Evolutionary conservation across 2,329 filamentous ascomycete species (phyloP).

Genomic region (Pseudocercospora cruenta): DNA sequence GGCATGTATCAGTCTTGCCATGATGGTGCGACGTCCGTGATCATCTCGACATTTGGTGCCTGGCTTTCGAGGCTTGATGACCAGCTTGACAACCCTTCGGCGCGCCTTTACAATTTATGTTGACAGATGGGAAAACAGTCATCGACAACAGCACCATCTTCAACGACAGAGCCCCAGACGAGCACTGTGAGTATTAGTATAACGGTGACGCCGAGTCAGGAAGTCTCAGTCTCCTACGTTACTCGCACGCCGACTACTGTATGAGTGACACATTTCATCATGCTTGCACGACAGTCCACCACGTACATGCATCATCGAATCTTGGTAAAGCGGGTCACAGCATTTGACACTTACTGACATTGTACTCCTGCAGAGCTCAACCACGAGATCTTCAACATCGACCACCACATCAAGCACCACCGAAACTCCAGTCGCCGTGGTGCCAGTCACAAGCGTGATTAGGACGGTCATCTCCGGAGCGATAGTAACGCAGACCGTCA

Average conservation of each 20-base stretch:
- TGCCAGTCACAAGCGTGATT: slow-evolving; percentile 42
- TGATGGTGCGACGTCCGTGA: slow-evolving; percentile 14
- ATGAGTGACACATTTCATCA: slow-evolving; percentile 33
- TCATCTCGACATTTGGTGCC: slow-evolving; percentile 12
- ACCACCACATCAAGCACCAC: slow-evolving; percentile 30
- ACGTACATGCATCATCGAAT: slow-evolving; percentile 10
- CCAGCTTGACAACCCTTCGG: neutral
- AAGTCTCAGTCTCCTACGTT: slow-evolving; percentile 34
- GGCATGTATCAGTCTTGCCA: slow-evolving; percentile 1
- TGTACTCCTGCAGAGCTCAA: slow-evolving; percentile 9
- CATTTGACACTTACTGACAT: slow-evolving; percentile 24
- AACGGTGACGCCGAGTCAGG: slow-evolving; percentile 33
- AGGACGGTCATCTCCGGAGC: slow-evolving; percentile 50
- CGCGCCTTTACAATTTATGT: slow-evolving; percentile 16
- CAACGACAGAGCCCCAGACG: slow-evolving; percentile 31
- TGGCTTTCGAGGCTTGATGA: slow-evolving; percentile 5
- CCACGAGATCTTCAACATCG: slow-evolving; percentile 15
- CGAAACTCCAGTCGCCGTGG: slow-evolving; percentile 26
- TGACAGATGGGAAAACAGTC: slow-evolving; percentile 28
- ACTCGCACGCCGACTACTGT: slow-evolving; percentile 30
- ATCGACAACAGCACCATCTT: slow-evolving; percentile 25
- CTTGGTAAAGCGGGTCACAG: slow-evolving; percentile 15
- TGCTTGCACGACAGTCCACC: slow-evolving; percentile 20
- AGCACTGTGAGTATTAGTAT: slow-evolving; percentile 37
- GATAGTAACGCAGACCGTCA: slow-evolving; percentile 50